Conservation (phyloP, 306 rosid species). For the Glycine tomentella region DNA sequence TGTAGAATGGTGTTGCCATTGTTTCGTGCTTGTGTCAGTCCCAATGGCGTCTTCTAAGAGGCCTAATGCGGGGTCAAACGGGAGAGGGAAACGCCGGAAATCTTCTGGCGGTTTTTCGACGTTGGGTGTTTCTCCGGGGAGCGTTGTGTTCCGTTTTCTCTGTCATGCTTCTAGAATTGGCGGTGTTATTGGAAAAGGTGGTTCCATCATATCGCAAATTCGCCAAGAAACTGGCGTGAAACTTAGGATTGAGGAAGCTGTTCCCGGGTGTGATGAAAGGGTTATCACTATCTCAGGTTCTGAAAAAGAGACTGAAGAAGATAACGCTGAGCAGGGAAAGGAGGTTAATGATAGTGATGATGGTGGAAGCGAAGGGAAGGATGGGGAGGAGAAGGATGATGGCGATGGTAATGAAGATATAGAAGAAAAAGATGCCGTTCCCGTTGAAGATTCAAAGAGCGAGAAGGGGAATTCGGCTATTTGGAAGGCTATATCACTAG, state of each 20-base stretch:
- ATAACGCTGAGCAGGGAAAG: constrained; percentile 50
- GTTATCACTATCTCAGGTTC: constrained; percentile 61
- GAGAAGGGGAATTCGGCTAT: constrained; percentile 58
- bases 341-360: constrained; percentile 55
- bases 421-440: constrained; percentile 54
- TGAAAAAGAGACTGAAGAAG: constrained; percentile 63
- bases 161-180: constrained; percentile 69
- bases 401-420: constrained; percentile 45
- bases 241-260: constrained; percentile 73
- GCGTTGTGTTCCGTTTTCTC: constrained; percentile 64
- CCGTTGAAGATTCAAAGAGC: constrained; percentile 38
- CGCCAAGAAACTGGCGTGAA: constrained; percentile 69
- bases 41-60: constrained; percentile 81
- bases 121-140: constrained; percentile 51
- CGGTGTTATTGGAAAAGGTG: constrained; percentile 71
- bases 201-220: constrained; percentile 65
- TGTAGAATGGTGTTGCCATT: constrained; percentile 33
- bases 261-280: constrained; percentile 80
- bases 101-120: constrained; percentile 48
- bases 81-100: constrained; percentile 75
- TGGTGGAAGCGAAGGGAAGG: constrained; percentile 52
- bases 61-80: constrained; percentile 59
- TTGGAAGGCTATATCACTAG: constrained; percentile 68
- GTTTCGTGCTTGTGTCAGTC: constrained; percentile 57
- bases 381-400: constrained; percentile 41